Evolutionary conservation across 208 protist genomes (phyloP).

Genomic region (Trypanosomatidae sp.): DNA sequence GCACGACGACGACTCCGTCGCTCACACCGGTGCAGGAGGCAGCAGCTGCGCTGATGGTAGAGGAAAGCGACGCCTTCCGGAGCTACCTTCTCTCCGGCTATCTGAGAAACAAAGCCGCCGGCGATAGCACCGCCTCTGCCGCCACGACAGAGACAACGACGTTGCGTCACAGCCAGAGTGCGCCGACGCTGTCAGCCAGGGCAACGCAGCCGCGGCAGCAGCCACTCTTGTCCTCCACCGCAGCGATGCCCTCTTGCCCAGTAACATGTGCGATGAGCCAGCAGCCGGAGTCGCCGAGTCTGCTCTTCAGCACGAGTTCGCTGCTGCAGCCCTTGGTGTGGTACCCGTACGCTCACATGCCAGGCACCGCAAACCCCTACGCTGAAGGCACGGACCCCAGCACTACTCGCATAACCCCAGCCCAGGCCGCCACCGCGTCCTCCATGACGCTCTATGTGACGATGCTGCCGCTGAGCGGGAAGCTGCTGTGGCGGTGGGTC

Average conservation of each 20-base stretch:
- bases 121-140: neutral
- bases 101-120: conserved; percentile 3
- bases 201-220: neutral
- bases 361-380: conserved; percentile 35
- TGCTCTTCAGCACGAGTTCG: neutral
- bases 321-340: conserved; percentile 34
- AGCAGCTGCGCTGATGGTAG: conserved; percentile 19
- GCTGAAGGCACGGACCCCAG: conserved; percentile 17
- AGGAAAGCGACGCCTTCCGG: conserved; percentile 22
- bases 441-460: conserved; percentile 44
- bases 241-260: neutral
- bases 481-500: conserved; percentile 51
- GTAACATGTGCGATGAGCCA: neutral
- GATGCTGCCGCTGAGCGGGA: conserved; percentile 43
- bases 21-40: conserved; percentile 16
- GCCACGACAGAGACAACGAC: neutral
- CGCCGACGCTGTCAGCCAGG: neutral
- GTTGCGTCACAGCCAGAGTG: conserved; percentile 13
- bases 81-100: conserved; percentile 14
- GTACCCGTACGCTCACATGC: conserved; percentile 43
- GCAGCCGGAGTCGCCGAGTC: neutral
- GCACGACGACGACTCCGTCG: neutral
- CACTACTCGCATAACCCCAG: conserved; percentile 9
- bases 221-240: neutral
- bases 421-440: conserved; percentile 20